Evolutionary conservation across 495 filamentous ascomycete species (phyloP), one percentile per base, ranked within the genome.

Genomic region (Daldinia decipiens): DNA sequence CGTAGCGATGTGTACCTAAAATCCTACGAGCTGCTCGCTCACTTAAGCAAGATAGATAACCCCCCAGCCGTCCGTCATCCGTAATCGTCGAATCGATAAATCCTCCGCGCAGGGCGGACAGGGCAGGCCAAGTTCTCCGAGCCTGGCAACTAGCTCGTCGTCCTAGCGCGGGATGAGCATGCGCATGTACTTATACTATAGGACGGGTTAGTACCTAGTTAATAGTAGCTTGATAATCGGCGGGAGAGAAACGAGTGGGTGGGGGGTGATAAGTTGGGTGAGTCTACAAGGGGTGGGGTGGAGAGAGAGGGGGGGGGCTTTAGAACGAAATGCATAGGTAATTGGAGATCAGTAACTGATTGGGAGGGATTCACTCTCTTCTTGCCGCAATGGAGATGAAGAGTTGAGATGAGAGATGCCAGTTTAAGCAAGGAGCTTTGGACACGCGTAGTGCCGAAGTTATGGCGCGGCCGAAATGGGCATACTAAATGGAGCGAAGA

Each of bases 391-490:
- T 60, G 29, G 51, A 62, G 50, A 58, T 73, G 47, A 62, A 58
- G 50, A 60, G 53, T 43, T 55, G 39, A 59, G 64, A 72, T 63
- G 59, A 68, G 45, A 62, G 34, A 21, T 68, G 13, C 39, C 31
- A 26, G 38, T 47, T 69, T 65, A 36, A 69, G 70, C 45, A 66
- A 66, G 57, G 40, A 73, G 70, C 61, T 71, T 71, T 58, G 68
- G 52, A 5, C 60, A 61, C 51, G 8, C 27, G 17, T 74, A 53
- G 58, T 62, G 70, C 70, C 70, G 70, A 73, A 63, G 71, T 67
- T 64, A 67, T 67, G 71, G 71, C 67, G 71, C 54, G 47, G 71
- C 71, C 71, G 71, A 74, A 64, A 74, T 70, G 59, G 67, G 51
- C 19, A 39, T 45, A 55, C 71, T 70, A 32, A 66, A 62, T 64